Base-by-base conservation (phyloP, 2,329 filamentous ascomycete genomes). In the Cordyceps farinosa region DNA sequence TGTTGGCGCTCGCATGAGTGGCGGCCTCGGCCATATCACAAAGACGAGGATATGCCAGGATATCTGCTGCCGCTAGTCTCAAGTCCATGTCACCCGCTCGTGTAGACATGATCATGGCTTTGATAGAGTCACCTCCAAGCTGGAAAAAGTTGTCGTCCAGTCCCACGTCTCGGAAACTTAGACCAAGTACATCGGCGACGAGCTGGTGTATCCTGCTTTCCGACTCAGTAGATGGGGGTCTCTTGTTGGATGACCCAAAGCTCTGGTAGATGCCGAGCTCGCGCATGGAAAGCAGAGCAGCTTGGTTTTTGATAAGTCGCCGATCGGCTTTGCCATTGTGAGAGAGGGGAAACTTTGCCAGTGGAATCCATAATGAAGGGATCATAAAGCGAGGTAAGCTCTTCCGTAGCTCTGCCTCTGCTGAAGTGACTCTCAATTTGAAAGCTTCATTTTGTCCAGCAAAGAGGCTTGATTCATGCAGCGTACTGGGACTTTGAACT, bases 51-150 rank as follows among this genome's bases (percentile, higher is more conserved):
- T 48, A n/a, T 15, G 22, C 66, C 68, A 82, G 79, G 38, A 80
- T 75, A 32, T 77, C 72, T 1, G 77, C 75, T 1, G 80, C 79
- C 9, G 71, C 76, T 3, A 55, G 27, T 6, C 7, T 32, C 36
- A 55, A 10, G 17, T n/a, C 38, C 22, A 30, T 5, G 2, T 55
- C 52, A 30, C 1, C 13, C 5, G 52, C 52, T 32, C 52, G 52
- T 30, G 52, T 42, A 17, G 52, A 55, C 36, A 55, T 29, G 17
- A 55, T 22, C 52, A 82, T 83, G 1, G 79, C 78, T 2, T 72
- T 63, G 1, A 81, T 73, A 0, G 79, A 80, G 65, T 80, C 78
- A 27, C 79, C 79, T 7, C 79, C 79, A 0, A 80, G 71, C 1
- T 72, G 72, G 71, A 81, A 80, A 67, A 82, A 81, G 66, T 77